phyloP scores from a whole-genome alignment of 2,329 filamentous ascomycete genomes.

The Sclerotinia glacialis region DNA sequence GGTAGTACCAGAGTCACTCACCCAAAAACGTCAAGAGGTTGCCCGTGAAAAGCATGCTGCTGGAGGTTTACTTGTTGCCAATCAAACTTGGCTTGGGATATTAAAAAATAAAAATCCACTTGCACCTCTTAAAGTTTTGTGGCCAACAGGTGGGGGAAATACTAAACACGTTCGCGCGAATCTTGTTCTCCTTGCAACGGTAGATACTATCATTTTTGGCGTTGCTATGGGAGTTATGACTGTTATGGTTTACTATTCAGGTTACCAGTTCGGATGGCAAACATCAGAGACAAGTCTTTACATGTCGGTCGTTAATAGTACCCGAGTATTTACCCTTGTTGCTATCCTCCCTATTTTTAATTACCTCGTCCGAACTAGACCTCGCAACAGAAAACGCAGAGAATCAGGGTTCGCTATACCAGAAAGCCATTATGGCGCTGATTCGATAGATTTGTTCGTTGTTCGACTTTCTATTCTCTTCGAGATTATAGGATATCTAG shows the following conservation, averaged over 20 bases:
- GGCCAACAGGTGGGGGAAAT: constrained; percentile 65
- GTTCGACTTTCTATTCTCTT: constrained; percentile 73
- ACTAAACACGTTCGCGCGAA: constrained; percentile 65
- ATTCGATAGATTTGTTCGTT: constrained; percentile 72
- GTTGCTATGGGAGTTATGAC: constrained; percentile 76
- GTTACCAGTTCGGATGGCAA: constrained; percentile 77
- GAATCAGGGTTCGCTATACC: constrained; percentile 61
- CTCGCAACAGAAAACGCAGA: constrained; percentile 32
- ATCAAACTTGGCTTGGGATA: background rate
- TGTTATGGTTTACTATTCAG: constrained; percentile 81
- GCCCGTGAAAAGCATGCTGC: constrained; percentile 66
- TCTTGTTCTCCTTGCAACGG: constrained; percentile 72
- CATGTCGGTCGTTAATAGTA: constrained; percentile 72
- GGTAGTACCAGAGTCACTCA: constrained; percentile 80
- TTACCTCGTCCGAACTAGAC: constrained; percentile 61
- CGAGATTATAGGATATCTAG: constrained; percentile 71
- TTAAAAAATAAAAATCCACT: constrained; percentile 63
- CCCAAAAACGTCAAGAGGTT: constrained; percentile 64
- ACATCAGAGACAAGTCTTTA: constrained; percentile 78
- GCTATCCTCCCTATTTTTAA: constrained; percentile 73
- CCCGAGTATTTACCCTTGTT: constrained; percentile 73
- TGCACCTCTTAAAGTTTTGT: constrained; percentile 73
- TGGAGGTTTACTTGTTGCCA: constrained; percentile 40
- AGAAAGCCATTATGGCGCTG: constrained; percentile 56
- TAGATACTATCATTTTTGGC: constrained; percentile 80